These are phyloP conservation scores for rapeseed (Brassica napus) DNA, from an alignment of 345 rosid genomes.

Conservation along the genomic window DNA sequence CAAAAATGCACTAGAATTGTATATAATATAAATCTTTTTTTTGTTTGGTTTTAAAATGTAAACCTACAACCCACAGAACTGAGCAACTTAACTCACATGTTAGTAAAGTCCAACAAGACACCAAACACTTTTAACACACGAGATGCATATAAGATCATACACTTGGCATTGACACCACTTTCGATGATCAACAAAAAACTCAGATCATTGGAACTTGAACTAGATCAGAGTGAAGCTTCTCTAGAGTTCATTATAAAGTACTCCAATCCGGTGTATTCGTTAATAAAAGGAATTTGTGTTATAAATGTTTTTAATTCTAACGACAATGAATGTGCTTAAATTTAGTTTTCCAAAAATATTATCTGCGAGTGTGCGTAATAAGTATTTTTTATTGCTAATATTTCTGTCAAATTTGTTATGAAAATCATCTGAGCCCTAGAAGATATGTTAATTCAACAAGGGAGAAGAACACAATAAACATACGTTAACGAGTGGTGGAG, in stretches of 20 bases:
- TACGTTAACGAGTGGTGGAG: not conserved
- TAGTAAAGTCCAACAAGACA: slow-evolving; percentile 21
- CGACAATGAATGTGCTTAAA: not conserved
- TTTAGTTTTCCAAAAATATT: not conserved
- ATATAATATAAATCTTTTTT: not conserved
- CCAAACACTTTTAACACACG: slow-evolving; percentile 19
- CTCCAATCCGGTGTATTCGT: not conserved
- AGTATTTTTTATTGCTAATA: not conserved
- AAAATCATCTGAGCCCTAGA: not conserved
- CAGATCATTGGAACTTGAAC: slow-evolving; percentile 58
- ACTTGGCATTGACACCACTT: slow-evolving; percentile 35
- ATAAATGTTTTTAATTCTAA: not conserved
- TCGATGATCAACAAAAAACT: slow-evolving; percentile 29
- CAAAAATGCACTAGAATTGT: not conserved
- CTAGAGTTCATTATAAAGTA: not conserved
- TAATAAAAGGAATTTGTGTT: not conserved
- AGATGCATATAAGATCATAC: slow-evolving; percentile 36
- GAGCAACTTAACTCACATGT: slow-evolving; percentile 4
- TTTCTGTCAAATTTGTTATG: not conserved
- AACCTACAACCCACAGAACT: slow-evolving; percentile 3
- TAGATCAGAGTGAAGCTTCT: slow-evolving; percentile 27
- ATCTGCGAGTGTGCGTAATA: not conserved
- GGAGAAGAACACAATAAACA: not conserved
- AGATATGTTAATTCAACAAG: not conserved
- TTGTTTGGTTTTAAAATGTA: not conserved